A percentile compares a stretch with the other conserved stretches of the same genome.
Evolutionary conservation across 257 asterid species (phyloP).

Genomic region (Fraxinus anomala): DNA sequence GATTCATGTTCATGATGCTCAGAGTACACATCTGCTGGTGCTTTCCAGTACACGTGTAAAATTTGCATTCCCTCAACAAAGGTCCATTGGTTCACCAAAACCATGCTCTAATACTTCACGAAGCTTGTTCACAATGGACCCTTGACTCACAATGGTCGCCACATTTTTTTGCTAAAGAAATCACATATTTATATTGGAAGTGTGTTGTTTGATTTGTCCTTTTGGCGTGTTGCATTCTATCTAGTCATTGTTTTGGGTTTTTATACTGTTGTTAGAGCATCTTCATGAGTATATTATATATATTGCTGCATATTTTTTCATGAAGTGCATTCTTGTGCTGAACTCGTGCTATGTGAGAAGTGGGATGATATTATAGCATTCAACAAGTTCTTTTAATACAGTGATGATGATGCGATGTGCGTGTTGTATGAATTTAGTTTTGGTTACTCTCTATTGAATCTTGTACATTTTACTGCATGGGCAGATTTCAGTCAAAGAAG

Average conservation of each 20-base stretch:
- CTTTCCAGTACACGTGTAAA: not conserved
- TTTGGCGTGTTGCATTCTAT: not conserved
- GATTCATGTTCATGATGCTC: slow-evolving; percentile 11
- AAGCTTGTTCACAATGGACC: not conserved
- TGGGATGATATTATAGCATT: not conserved
- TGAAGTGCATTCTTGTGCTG: not conserved
- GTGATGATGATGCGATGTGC: slow-evolving; percentile 13
- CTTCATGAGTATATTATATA: not conserved
- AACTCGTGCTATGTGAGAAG: not conserved
- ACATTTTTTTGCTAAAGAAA: not conserved
- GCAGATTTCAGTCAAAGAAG: slow-evolving; percentile 89
- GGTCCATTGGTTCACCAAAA: not conserved
- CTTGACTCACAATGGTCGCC: not conserved
- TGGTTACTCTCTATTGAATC: slow-evolving; percentile 15
- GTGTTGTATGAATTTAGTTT: slow-evolving; percentile 2
- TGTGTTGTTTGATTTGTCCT: not conserved
- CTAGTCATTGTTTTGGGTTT: not conserved
- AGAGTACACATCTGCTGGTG: not conserved
- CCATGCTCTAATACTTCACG: not conserved
- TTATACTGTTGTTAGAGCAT: not conserved
- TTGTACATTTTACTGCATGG: slow-evolving; percentile 32
- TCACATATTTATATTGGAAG: not conserved
- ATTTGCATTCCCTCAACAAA: not conserved
- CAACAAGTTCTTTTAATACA: slow-evolving; percentile 14
- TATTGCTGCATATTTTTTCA: not conserved